Conservation (phyloP, 306 rosid genomes). For the Vigna hirtella region DNA sequence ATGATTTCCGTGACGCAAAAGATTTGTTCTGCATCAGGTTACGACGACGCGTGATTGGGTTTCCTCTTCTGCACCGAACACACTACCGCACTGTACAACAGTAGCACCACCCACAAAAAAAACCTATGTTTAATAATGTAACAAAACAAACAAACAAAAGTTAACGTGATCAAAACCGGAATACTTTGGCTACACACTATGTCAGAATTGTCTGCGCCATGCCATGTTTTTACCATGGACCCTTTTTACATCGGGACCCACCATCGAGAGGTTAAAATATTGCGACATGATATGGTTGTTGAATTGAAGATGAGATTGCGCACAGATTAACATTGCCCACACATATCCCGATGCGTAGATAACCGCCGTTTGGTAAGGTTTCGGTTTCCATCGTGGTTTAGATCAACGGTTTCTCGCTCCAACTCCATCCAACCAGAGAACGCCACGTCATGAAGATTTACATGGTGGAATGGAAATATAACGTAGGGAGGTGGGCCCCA, state of each 20-base stretch:
- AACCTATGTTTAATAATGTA: not conserved
- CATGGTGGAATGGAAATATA: not conserved
- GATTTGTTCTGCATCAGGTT: not conserved
- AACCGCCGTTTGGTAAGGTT: slow-evolving; percentile 59
- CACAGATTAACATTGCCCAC: slow-evolving; percentile 1
- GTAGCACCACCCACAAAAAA: not conserved
- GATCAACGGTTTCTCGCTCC: slow-evolving; percentile 40
- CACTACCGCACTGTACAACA: not conserved
- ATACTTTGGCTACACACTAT: slow-evolving; percentile 52
- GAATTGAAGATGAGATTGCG: slow-evolving; percentile 23
- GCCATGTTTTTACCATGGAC: not conserved
- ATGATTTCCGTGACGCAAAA: slow-evolving; percentile 38
- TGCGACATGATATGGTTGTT: not conserved
- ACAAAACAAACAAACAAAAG: not conserved
- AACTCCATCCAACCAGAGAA: not conserved
- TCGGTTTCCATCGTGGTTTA: not conserved
- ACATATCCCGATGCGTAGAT: slow-evolving; percentile 27
- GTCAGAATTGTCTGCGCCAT: slow-evolving; percentile 41
- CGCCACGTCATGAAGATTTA: slow-evolving; percentile 26
- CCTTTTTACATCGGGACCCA: slow-evolving; percentile 17
- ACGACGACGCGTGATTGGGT: not conserved
- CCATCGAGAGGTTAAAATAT: not conserved
- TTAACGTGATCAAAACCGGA: slow-evolving; percentile 14
- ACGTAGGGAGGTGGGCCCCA: slow-evolving; percentile 51
- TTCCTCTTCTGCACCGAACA: slow-evolving; percentile 19